Evolutionary conservation across 352 stramenopile genomes (phyloP).

Genomic region (Blastocystis sp.): DNA sequence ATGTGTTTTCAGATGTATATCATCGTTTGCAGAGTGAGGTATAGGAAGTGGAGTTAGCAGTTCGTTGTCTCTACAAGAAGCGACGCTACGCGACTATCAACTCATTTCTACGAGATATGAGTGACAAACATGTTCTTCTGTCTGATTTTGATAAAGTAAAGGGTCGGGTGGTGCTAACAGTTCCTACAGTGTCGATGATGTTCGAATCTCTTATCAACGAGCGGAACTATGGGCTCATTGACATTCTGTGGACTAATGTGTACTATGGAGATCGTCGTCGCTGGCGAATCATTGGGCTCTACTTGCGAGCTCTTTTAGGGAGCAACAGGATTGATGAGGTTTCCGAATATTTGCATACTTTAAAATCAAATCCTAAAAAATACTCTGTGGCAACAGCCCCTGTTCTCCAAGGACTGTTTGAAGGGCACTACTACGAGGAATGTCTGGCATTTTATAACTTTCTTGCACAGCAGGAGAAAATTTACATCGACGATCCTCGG

Average conservation of each 20-base stretch:
- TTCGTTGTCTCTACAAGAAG: slow-evolving; percentile 15
- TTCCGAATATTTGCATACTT: neutral
- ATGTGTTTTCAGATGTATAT: neutral
- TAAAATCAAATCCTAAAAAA: neutral
- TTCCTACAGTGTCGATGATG: slow-evolving; percentile 1
- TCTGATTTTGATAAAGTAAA: neutral
- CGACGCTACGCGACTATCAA: slow-evolving; percentile 10
- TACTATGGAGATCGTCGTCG: neutral
- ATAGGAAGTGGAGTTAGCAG: slow-evolving; percentile 17
- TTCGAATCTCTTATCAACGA: slow-evolving; percentile 24
- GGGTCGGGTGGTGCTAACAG: neutral
- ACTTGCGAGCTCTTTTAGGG: neutral
- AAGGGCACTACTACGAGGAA: neutral
- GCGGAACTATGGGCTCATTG: neutral
- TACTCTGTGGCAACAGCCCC: neutral
- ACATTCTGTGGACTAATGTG: neutral
- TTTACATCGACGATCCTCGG: neutral
- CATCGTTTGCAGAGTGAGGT: neutral
- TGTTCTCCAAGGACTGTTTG: neutral
- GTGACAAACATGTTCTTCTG: neutral
- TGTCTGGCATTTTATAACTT: slow-evolving; percentile 1
- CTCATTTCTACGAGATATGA: neutral
- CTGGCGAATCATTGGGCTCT: neutral
- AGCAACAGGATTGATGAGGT: neutral
- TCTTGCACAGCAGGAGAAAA: neutral